phyloP scores from a whole-genome alignment of 805 yeast genomes.

The Pichia exigua region DNA sequence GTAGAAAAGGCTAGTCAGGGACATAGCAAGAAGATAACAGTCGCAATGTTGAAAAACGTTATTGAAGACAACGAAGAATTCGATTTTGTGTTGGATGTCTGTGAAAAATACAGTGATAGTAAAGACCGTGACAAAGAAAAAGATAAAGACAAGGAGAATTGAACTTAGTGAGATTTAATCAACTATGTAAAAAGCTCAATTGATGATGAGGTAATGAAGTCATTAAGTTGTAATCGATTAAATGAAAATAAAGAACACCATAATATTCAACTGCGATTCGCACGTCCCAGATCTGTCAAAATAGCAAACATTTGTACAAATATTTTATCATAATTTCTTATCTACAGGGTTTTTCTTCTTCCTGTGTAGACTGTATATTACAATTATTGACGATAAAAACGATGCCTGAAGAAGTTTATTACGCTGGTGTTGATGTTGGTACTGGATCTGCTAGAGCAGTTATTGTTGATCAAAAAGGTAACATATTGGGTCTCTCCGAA shows the following conservation, averaged over 20 bases:
- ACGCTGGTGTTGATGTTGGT: slow-evolving; percentile 53
- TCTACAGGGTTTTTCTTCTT: neutral
- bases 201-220: neutral
- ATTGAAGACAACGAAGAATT: slow-evolving; percentile 82
- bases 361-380: neutral
- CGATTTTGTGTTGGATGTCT: slow-evolving; percentile 78
- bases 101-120: slow-evolving; percentile 18
- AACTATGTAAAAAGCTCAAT: neutral
- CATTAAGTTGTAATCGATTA: neutral
- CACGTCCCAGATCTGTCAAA: neutral
- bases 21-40: slow-evolving; percentile 74
- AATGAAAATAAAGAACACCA: neutral
- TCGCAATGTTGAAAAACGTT: slow-evolving; percentile 77
- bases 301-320: neutral
- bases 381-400: neutral
- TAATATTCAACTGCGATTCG: neutral
- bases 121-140: neutral
- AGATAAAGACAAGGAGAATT: neutral
- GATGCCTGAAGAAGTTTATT: slow-evolving; percentile 18
- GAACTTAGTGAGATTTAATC: neutral
- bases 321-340: neutral
- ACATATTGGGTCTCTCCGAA: slow-evolving; percentile 71
- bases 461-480: slow-evolving; percentile 74
- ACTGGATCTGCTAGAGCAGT: slow-evolving; percentile 97
- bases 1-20: slow-evolving; percentile 66